Evolutionary conservation across 2,329 filamentous ascomycete species (phyloP).

Genomic region (Cordyceps militaris): DNA sequence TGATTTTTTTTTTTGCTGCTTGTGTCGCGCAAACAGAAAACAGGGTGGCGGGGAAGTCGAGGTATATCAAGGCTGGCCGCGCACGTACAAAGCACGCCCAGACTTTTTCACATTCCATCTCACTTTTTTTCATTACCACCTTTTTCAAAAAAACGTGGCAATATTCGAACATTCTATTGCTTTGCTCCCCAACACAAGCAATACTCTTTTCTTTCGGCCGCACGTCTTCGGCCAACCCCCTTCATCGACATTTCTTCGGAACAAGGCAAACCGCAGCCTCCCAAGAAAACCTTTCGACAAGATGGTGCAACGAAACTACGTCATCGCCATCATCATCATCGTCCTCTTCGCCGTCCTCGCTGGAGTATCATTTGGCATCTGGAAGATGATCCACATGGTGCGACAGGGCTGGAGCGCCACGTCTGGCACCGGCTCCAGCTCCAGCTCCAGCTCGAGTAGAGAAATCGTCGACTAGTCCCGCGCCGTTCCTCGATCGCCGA

Average conservation of each 20-base stretch:
- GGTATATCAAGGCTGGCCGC: background rate
- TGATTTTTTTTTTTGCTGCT: background rate
- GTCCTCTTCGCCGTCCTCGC: conserved; percentile 57
- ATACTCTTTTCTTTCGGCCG: background rate
- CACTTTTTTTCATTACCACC: background rate
- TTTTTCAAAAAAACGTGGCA: too few species aligned
- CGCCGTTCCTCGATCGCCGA: background rate
- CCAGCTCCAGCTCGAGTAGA: conserved; percentile 7
- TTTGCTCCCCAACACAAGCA: background rate
- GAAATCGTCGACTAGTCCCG: conserved; percentile 18
- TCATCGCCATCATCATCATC: conserved; percentile 63
- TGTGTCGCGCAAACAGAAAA: background rate
- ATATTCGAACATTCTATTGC: background rate
- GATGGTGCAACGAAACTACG: conserved; percentile 59
- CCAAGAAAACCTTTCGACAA: conserved; percentile 19
- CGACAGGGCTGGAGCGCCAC: conserved; percentile 36
- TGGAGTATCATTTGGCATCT: conserved; percentile 56
- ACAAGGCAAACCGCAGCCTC: background rate
- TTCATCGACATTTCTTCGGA: background rate
- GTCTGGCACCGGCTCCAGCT: conserved; percentile 21
- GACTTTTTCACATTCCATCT: background rate
- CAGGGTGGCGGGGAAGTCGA: conserved; percentile 10
- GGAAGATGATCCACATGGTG: conserved; percentile 49
- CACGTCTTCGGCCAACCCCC: background rate
- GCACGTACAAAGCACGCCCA: background rate